Percentiles rank a stretch among this genome's conserved stretches.
These are phyloP conservation scores for Suaeda aralocaspica DNA, from an alignment of 148 eudicot species.

Conservation along the genomic window DNA sequence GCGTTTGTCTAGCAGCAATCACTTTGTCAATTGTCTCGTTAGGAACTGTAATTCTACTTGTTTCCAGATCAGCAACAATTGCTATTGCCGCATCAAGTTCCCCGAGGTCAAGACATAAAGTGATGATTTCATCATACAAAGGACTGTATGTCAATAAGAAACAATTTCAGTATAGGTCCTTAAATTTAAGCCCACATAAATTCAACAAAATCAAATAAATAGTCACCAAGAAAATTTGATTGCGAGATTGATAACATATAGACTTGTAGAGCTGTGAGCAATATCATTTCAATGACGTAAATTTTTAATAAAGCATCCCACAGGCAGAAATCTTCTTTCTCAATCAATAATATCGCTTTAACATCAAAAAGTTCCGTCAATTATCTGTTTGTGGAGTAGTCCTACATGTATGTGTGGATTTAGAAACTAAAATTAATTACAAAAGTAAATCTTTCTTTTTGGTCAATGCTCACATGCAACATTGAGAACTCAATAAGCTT, in stretches of 20 bases:
- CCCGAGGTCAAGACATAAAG: constrained; percentile 74
- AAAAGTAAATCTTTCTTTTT: not conserved
- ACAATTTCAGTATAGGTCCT: not conserved
- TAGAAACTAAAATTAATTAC: not conserved
- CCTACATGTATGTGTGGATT: not conserved
- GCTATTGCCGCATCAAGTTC: constrained; percentile 93
- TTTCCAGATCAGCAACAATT: constrained; percentile 86
- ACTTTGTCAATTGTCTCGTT: constrained; percentile 85
- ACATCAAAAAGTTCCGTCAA: not conserved
- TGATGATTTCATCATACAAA: constrained; percentile 80
- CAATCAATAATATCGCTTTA: not conserved
- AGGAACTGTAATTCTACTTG: constrained; percentile 67
- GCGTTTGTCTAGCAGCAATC: constrained; percentile 63
- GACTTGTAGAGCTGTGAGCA: not conserved
- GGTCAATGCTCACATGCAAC: not conserved
- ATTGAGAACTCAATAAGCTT: not conserved
- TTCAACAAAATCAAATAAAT: not conserved
- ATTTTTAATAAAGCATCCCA: not conserved
- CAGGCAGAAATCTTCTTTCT: not conserved
- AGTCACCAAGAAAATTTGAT: not conserved
- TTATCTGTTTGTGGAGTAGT: not conserved
- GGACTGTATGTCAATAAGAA: constrained; percentile 51
- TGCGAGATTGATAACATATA: not conserved
- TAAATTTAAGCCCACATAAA: not conserved
- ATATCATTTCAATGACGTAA: not conserved